Evolutionary conservation across 345 rosid genomes (phyloP), one percentile per base, ranked within the genome.

Genomic region (Gossypium rotundifolium): DNA sequence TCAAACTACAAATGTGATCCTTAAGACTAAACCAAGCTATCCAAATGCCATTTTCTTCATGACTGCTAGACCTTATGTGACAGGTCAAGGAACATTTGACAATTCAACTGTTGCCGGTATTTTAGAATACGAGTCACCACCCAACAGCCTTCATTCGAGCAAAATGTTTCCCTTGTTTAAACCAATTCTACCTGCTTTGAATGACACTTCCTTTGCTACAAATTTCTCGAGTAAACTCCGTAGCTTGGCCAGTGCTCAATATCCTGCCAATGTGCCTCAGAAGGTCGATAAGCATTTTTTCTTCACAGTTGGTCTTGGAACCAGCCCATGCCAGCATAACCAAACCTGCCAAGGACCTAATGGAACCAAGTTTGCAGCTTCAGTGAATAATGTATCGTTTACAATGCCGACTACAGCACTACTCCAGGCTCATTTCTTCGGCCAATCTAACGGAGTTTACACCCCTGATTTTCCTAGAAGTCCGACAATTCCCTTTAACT

Each of bases 261-360:
- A 77, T 76, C 93, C 91, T 0, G 88, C 91, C 16, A 87, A 87
- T 6, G 93, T 86, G 51, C 93, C 91, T 53, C 69, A 76, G n/a
- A 83, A 81, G 12, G 83, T 90, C 6, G 89, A 84, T 51, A 70
- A 75, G 77, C 74, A 65, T 54, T 86, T 88, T 71, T 90, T 85
- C 73, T 84, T 86, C 87, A 84, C 87, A 0, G 78, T 86, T 4
- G 85, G 93, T 45, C 75, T 87, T 11, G 93, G 95, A 75, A 84
- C 92, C 17, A 79, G 23, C 74, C 91, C 91, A 0, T 83, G 93
- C 70, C 80, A 59, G 62, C 66, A 80, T 17, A 90, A 87, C 78
- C 83, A 79, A 74, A 86, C 93, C 46, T 87, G 87, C 75, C 93
- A 86, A 65, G 96, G 96, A 1, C 96, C 93, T 11, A 90, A 85